Evolutionary conservation across 257 asterid species (phyloP), one percentile per base, ranked within the genome.

Genomic region (Coffea eugenioides): DNA sequence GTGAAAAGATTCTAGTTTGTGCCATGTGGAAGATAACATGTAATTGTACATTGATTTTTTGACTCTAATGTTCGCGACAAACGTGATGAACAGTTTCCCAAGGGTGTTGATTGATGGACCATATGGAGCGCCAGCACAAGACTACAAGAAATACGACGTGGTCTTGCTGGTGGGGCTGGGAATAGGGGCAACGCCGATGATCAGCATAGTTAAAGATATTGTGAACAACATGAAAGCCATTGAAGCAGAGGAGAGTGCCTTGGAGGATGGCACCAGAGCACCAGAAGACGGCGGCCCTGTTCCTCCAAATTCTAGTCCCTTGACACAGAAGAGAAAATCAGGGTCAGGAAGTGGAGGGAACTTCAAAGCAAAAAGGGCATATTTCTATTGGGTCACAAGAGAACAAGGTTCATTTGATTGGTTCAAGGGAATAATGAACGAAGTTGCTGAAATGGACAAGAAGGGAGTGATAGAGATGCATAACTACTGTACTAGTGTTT

Each of bases 111-210:
- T 94, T 10, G 97, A 94, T 62, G 98, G 98, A 51, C 98, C 98
- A 79, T 94, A 94, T 21, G 98, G 97, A 72, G 98, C 98, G 80
- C 97, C 98, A 51, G 93, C 98, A 67, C 98, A 94, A 88, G 98
- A 94, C 87, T 94, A 94, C 94, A 92, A 94, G 86, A 88, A 94
- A n/a, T 94, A 94, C 76, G 98, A 94, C 0, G 97, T 94, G 1
- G 98, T 94, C 16, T 75, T 94, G 36, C 81, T 94, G 45, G 97
- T 94, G 0, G 98, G 98, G 20, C 89, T 94, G 8, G 97, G 98
- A 13, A 94, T 92, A 14, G 98, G 97, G 0, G 97, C 98, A 0
- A 94, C 98, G 2, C 98, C 98, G 9, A 94, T 94, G 98, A 94
- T 94, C 73, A 94, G 98, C 76, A 95, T 94, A 0, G 91, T 94